Percentiles rank a stretch among this genome's conserved stretches.
phyloP scores from a whole-genome alignment of 2,329 filamentous ascomycete genomes.

The Zymoseptoria pseudotritici region DNA sequence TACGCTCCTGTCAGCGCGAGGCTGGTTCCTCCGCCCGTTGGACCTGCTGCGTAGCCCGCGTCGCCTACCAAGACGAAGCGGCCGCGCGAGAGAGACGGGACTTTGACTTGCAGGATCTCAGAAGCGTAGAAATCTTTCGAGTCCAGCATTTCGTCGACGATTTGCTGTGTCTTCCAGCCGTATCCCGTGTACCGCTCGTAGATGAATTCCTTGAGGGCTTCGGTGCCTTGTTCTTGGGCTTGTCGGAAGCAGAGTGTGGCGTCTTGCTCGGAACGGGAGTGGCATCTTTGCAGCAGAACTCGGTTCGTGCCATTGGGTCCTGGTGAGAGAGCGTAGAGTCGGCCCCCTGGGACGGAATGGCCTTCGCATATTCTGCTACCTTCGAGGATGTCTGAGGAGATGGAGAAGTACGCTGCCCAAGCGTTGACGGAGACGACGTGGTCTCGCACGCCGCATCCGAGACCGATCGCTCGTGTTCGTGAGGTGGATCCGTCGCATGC shows the following conservation, averaged over 20 bases:
- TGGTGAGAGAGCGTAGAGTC: constrained; percentile 31
- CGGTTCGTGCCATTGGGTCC: constrained; percentile 30
- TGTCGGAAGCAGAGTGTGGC: constrained; percentile 33
- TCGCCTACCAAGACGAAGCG: constrained; percentile 37
- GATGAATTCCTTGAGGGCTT: constrained; percentile 30
- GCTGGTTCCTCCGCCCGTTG: constrained; percentile 33
- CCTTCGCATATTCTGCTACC: constrained; percentile 33
- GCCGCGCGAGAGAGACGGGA: constrained; percentile 26
- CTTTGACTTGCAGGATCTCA: constrained; percentile 30
- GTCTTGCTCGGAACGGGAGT: constrained; percentile 25
- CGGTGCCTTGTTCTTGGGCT: constrained; percentile 32
- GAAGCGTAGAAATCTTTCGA: constrained; percentile 21
- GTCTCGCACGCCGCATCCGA: constrained; percentile 35
- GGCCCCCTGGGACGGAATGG: constrained; percentile 34
- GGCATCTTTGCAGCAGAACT: constrained; percentile 22
- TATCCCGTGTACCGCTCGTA: constrained; percentile 14
- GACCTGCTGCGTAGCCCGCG: constrained; percentile 32
- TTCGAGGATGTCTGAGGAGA: constrained; percentile 33
- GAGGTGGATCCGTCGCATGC: constrained; percentile 44
- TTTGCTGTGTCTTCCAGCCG: constrained; percentile 18
- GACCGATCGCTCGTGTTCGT: constrained; percentile 39
- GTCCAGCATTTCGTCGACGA: constrained; percentile 13
- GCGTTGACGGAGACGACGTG: constrained; percentile 32
- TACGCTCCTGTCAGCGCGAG: constrained; percentile 41
- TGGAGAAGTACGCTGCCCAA: constrained; percentile 40